Conservation (phyloP, 2,329 filamentous ascomycete genomes). For the Curvularia sp. region DNA sequence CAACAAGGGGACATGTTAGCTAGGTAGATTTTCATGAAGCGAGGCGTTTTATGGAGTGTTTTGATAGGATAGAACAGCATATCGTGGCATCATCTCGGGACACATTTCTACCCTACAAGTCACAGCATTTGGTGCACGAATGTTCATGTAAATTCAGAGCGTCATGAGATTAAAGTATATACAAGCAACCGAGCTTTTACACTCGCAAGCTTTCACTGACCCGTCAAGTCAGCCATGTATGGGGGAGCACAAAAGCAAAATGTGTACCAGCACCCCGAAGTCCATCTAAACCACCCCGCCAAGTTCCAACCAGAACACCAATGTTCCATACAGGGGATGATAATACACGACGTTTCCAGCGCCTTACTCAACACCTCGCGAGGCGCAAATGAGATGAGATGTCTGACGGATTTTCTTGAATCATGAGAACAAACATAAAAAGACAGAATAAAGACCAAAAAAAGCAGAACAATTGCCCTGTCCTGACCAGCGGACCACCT, state of each 20-base stretch:
- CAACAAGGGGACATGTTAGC: neutral
- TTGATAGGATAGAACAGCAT: neutral
- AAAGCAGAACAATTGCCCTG: slow-evolving; percentile 17
- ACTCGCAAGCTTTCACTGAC: slow-evolving; percentile 12
- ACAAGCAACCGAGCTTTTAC: slow-evolving; percentile 25
- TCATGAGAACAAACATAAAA: slow-evolving; percentile 6
- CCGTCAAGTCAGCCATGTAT: neutral
- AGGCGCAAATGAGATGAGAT: slow-evolving; percentile 40
- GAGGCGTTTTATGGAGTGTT: slow-evolving; percentile 1
- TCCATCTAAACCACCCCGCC: slow-evolving; percentile 23
- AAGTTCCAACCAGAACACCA: slow-evolving; percentile 24
- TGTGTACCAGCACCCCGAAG: slow-evolving; percentile 31
- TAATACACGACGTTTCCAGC: slow-evolving; percentile 44
- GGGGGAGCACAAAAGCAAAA: slow-evolving; percentile 24
- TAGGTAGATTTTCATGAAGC: neutral
- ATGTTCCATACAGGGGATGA: slow-evolving; percentile 35
- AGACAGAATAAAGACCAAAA: slow-evolving; percentile 10
- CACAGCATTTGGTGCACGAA: neutral
- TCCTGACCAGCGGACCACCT: slow-evolving; percentile 12
- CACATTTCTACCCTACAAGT: neutral
- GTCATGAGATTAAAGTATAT: slow-evolving; percentile 31
- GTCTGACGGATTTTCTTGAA: slow-evolving; percentile 33
- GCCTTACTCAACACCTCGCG: slow-evolving; percentile 30
- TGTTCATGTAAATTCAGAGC: neutral
- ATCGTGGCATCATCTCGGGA: neutral